Conservation (phyloP, 495 filamentous ascomycete species). For the Aspergillus nanangensis region DNA sequence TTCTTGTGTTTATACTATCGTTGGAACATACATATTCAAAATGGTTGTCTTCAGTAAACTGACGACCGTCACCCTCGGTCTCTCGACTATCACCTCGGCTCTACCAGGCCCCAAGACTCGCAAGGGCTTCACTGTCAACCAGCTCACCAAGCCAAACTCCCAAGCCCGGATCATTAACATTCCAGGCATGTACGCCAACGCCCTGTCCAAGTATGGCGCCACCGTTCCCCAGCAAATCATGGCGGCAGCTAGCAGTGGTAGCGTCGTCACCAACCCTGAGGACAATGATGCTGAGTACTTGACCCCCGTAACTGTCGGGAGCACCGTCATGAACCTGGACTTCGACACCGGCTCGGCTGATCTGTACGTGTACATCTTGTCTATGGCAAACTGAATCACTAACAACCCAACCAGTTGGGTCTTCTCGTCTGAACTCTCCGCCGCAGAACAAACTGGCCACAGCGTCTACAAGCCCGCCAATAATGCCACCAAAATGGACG, state of each 20-base stretch:
- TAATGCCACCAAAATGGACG: slow-evolving; percentile 45
- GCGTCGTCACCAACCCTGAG: slow-evolving; percentile 51
- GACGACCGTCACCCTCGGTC: slow-evolving; percentile 23
- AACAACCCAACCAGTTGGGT: slow-evolving; percentile 40
- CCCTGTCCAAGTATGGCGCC: slow-evolving; percentile 41
- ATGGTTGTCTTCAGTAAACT: slow-evolving; percentile 44
- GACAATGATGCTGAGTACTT: slow-evolving; percentile 60
- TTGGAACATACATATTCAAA: slow-evolving; percentile 7
- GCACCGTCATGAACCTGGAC: slow-evolving; percentile 59
- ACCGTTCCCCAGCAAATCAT: slow-evolving; percentile 36
- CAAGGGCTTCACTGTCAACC: slow-evolving; percentile 39
- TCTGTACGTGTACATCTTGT: slow-evolving; percentile 59
- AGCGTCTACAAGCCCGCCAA: slow-evolving; percentile 54
- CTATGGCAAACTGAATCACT: no score
- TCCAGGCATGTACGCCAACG: slow-evolving; percentile 34
- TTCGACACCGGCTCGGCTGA: slow-evolving; percentile 76
- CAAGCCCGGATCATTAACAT: slow-evolving; percentile 30
- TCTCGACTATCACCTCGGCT: slow-evolving; percentile 31
- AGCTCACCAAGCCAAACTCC: slow-evolving; percentile 18
- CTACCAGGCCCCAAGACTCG: slow-evolving; percentile 21
- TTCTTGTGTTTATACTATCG: not conserved
- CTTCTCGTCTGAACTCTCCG: slow-evolving; percentile 45
- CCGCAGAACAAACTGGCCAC: slow-evolving; percentile 51
- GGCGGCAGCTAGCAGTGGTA: slow-evolving; percentile 42
- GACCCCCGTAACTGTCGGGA: slow-evolving; percentile 61